phyloP scores from a whole-genome alignment of 2,329 filamentous ascomycete species.

The Fusarium illudens region DNA sequence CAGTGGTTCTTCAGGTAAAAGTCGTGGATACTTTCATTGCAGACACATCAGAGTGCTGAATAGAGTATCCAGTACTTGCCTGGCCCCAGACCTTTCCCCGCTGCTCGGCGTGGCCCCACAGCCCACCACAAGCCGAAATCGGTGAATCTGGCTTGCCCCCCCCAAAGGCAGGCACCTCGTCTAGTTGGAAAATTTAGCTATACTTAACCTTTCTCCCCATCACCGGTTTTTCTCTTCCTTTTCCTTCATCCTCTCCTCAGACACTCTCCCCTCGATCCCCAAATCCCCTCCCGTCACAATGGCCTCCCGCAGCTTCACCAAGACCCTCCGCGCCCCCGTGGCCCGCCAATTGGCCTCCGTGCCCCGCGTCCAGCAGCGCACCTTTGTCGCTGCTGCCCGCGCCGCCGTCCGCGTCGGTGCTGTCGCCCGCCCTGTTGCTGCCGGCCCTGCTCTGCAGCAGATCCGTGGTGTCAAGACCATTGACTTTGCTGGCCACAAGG shows the following conservation, averaged over 20 bases:
- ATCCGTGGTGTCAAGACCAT: conserved; percentile 95
- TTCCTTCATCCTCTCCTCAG: conserved; percentile 43
- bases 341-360: conserved; percentile 67
- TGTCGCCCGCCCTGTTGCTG: conserved; percentile 60
- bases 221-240: conserved; percentile 11
- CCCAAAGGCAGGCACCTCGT: conserved; percentile 12
- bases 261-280: conserved; percentile 36
- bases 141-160: conserved; percentile 25
- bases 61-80: conserved; percentile 16
- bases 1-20: conserved; percentile 13
- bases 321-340: conserved; percentile 70
- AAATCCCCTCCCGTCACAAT: conserved; percentile 60
- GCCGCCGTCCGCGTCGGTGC: conserved; percentile 64
- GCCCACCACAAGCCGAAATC: conserved; percentile 39
- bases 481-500: conserved; percentile 95
- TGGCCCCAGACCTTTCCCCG: conserved; percentile 33
- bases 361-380: conserved; percentile 68
- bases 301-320: conserved; percentile 79
- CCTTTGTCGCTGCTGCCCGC: conserved; percentile 68
- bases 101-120: conserved; percentile 34
- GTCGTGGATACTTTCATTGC: conserved; percentile 6
- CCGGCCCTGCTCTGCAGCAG: conserved; percentile 70
- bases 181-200: conserved; percentile 38
- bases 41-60: not conserved
- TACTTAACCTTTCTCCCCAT: conserved; percentile 41